A percentile compares a stretch with the other conserved stretches of the same genome.
These are phyloP conservation scores for Prototheca cutis DNA, from an alignment of 163 green algal species.

Conservation along the genomic window DNA sequence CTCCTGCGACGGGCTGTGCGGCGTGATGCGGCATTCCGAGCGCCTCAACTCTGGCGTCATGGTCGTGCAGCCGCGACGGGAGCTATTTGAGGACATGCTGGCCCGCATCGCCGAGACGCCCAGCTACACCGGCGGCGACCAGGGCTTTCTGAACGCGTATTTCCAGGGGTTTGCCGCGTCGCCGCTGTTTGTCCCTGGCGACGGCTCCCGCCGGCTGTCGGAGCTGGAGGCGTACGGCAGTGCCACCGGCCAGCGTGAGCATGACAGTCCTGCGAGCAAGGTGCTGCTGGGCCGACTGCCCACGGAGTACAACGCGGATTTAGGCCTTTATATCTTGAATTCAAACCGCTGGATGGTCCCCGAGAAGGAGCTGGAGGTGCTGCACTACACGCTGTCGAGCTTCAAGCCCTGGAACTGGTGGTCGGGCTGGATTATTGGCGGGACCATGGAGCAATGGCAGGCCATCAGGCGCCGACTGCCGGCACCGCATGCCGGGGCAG, in stretches of 20 bases:
- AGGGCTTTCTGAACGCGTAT: constrained; percentile 69
- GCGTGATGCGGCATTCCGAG: constrained; percentile 56
- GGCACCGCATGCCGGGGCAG: not conserved
- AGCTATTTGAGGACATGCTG: constrained; percentile 50
- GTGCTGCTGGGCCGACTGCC: constrained; percentile 57
- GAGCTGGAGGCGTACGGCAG: no score
- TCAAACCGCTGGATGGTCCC: constrained; percentile 41
- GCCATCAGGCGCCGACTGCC: constrained; percentile 2
- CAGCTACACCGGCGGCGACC: constrained; percentile 65
- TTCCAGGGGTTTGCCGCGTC: constrained; percentile 42
- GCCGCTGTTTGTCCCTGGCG: constrained; percentile 38
- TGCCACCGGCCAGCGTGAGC: not conserved
- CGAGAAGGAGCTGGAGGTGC: constrained; percentile 14
- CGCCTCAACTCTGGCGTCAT: constrained; percentile 68
- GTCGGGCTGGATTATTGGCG: constrained; percentile 45
- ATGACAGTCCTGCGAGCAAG: no score
- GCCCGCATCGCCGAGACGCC: constrained; percentile 32
- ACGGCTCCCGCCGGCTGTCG: not conserved
- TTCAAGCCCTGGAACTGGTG: constrained; percentile 76
- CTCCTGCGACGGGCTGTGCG: constrained; percentile 44
- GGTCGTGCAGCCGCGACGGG: constrained; percentile 37
- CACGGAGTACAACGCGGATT: constrained; percentile 59
- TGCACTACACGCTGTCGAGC: constrained; percentile 63
- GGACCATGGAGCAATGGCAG: constrained; percentile 28
- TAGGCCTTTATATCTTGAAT: constrained; percentile 61